Conservation (phyloP, 148 eudicot species). For the Persicaria maculosa region DNA sequence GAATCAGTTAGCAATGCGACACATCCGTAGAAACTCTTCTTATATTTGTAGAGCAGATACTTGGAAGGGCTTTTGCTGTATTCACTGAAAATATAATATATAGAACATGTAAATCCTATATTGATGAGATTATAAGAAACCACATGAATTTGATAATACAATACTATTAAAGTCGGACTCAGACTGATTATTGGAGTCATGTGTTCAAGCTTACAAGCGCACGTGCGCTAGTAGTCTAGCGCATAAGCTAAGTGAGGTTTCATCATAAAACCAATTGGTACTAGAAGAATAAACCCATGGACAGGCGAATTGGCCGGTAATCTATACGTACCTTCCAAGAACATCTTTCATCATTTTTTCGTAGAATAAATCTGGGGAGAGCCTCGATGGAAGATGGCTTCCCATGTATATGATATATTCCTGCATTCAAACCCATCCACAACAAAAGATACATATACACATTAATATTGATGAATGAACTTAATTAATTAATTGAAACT, state of each 20-base stretch:
- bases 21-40: slow-evolving; percentile 33
- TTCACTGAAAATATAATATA: background rate
- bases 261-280: no score
- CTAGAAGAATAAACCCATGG: no score
- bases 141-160: background rate
- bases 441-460: background rate
- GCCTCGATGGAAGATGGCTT: background rate
- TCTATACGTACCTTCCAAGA: background rate
- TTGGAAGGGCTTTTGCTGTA: background rate
- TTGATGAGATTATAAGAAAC: background rate
- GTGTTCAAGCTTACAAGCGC: no score
- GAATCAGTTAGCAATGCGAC: slow-evolving; percentile 29
- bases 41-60: slow-evolving; percentile 17
- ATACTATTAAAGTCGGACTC: no score
- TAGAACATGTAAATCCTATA: background rate
- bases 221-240: no score
- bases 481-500: background rate
- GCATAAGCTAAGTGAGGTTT: no score
- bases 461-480: background rate
- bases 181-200: no score
- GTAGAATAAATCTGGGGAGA: background rate
- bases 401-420: slow-evolving; percentile 7
- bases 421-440: background rate
- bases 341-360: background rate
- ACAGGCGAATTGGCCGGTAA: no score